Evolutionary conservation across 306 rosid genomes (phyloP), one percentile per base, ranked within the genome.

Genomic region (Pyrus pyrifolia): DNA sequence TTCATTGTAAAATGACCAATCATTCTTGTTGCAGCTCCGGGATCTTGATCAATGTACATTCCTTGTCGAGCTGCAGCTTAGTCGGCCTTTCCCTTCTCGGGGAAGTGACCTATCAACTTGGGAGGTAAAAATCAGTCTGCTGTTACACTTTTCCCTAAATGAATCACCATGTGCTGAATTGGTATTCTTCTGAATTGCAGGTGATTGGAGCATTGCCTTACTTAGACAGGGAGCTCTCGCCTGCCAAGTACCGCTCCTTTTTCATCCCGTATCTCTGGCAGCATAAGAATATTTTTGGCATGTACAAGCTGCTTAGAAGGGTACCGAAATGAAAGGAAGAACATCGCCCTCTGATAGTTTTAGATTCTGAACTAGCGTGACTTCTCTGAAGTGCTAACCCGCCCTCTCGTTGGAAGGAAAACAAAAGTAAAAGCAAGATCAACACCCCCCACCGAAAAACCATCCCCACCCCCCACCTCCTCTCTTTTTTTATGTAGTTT

Each of bases 211-310:
- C 91, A 4, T 76, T 90, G 81, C 99, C 90, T 60, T 96, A 96
- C 81, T 86, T 96, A 74, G 97, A 96, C 81, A 83, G 97, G 61
- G 99, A 91, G 86, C 90, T 96, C 59, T 96, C 99, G 10, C 99
- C 97, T 4, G 83, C 98, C 52, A 72, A 80, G 72, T 85, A 88
- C 82, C 92, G 99, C 70, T 96, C 99, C 17, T 96, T 96, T 78
- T 96, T 92, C 88, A 87, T 96, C 65, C 99, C 98, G 2, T 77
- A 86, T 85, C 87, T 92, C 46, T 96, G 99, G 99, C 90, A 86
- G 86, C 80, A 80, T n/a, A 89, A 82, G 86, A 96, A 96, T 82
- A 89, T 87, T 31, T 96, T 96, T 82, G 99, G 99, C 84, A 84
- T 85, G 93, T 96, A 96, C 85, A 93, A 89, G 85, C 86, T 93